Evolutionary conservation across 2,329 filamentous ascomycete species (phyloP), one percentile per base, ranked within the genome.

Genomic region (Verticillium nonalfalfae): DNA sequence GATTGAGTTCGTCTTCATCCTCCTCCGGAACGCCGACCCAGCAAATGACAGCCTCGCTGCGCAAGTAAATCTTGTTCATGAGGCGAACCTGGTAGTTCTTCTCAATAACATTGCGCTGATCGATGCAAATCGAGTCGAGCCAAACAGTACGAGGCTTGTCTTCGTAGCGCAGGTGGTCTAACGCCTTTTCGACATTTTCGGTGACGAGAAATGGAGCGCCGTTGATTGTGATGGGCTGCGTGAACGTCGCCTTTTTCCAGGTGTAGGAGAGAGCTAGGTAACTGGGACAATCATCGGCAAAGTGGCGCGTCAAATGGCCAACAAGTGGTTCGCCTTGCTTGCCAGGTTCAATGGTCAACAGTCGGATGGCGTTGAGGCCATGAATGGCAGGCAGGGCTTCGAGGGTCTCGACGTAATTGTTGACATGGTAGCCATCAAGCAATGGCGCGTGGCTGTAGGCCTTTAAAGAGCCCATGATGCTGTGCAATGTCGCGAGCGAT

Each of bases 41-140:
- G 18, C 70, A 61, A n/a, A 72, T 52, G 3, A 67, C 62, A 45
- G 58, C 64, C 1, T 54, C 35, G 50, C 65, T 69, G 5, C 54
- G 59, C 0, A 65, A 64, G 62, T 71, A 72, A 15, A 70, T 73
- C 40, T 62, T 59, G 36, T 69, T 67, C 70, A 71, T 71, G 54
- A 71, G 61, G 18, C 57, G 45, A 3, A 73, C 71, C 61, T 73
- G 71, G 18, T 63, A 59, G 9, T 63, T 61, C 58, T 70, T 72
- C 58, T 73, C 71, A 1, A 54, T 57, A 2, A 59, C 18, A 31
- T 70, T 60, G 14, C 50, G 26, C 59, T 73, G 71, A 62, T 73
- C 67, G 65, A 73, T 72, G 63, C 71, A 68, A 33, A 73, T 68
- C 54, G 73, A 70, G 59, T 73, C 72, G 7, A 71, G 64, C 56